Conservation (phyloP, 805 yeast species). For the Torulaspora indica region DNA sequence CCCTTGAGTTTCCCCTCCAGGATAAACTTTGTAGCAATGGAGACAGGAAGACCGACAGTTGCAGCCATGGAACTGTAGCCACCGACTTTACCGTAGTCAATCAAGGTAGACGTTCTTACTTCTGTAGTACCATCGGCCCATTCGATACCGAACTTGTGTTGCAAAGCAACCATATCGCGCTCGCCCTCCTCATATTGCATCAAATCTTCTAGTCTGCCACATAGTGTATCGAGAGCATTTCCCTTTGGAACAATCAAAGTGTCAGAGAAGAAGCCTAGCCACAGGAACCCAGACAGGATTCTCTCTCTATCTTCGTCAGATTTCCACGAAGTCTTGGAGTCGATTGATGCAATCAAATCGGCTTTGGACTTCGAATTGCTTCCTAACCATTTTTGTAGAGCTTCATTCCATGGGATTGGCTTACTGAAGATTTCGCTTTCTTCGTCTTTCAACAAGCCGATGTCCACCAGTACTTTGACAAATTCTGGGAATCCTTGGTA, state of each 20-base stretch:
- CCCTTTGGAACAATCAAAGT: constrained; percentile 78
- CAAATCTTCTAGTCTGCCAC: constrained; percentile 91
- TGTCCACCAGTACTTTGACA: constrained; percentile 88
- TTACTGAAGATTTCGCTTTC: constrained; percentile 53
- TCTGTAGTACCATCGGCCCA: constrained; percentile 92
- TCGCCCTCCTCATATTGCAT: constrained; percentile 96
- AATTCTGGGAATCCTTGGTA: constrained; percentile 99
- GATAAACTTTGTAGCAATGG: constrained; percentile 85
- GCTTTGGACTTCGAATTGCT: constrained; percentile 63
- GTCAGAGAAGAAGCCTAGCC: constrained; percentile 90
- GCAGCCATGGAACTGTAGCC: constrained; percentile 98
- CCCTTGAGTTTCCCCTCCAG: constrained; percentile 71
- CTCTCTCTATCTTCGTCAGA: constrained; percentile 77
- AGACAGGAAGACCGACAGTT: constrained; percentile 97
- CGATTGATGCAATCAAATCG: constrained; percentile 73
- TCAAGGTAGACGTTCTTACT: constrained; percentile 90
- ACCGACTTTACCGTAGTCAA: constrained; percentile 82
- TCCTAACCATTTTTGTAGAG: constrained; percentile 68
- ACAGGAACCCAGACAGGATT: constrained; percentile 80
- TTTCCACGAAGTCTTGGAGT: constrained; percentile 74
- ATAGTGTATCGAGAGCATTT: constrained; percentile 90
- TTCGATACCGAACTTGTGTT: constrained; percentile 96
- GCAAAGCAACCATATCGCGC: constrained; percentile 90
- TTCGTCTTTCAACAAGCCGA: constrained; percentile 85
- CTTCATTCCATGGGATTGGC: constrained; percentile 81